Evolutionary conservation across 495 filamentous ascomycete genomes (phyloP), one percentile per base, ranked within the genome.

Genomic region (Trichoderma asperelloides): DNA sequence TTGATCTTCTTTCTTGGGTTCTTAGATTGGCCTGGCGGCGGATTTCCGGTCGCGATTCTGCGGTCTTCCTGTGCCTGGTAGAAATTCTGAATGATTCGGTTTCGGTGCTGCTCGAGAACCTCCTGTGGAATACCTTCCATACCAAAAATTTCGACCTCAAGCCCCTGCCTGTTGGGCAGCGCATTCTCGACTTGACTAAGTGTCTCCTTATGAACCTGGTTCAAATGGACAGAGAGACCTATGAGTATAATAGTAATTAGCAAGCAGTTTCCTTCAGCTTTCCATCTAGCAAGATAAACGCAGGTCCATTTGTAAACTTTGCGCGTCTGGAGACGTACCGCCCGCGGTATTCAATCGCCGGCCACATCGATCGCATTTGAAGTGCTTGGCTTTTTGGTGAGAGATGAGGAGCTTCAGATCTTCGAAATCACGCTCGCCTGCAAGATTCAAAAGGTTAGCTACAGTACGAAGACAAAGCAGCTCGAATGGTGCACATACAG

Each of bases 301-400:
- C 41, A 23, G 21, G 9, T 51, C 8, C 21, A 3, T 51, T 21
- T 21, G 47, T 16, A 21, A 41, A n/a, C 13, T 7, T 40, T 12
- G 60, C 9, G 4, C 23, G 18, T 7, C 39, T 25, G 39, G 45
- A 39, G 18, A 76, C 86, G 74, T 76, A 93, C 95, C 95, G 81
- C 96, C 96, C 64, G 94, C 95, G 2, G 95, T 98, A 73, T 97
- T 97, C 43, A 98, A 77, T 70, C 93, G 84, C 68, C 95, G 87
- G 27, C 85, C 85, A 74, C 95, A 98, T 80, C 88, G 79, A 69
- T 96, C 91, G 78, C 95, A 98, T 75, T 96, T 96, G 85, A 96
- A 98, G 76, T 98, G 95, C 78, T 97, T 98, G 25, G 95, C 93
- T 76, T 96, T 97, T 74, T 98, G 96, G 78, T 98, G 95, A 64